These are phyloP conservation scores for Penicillium fimorum DNA, from an alignment of 495 filamentous ascomycete genomes.

Conservation along the genomic window DNA sequence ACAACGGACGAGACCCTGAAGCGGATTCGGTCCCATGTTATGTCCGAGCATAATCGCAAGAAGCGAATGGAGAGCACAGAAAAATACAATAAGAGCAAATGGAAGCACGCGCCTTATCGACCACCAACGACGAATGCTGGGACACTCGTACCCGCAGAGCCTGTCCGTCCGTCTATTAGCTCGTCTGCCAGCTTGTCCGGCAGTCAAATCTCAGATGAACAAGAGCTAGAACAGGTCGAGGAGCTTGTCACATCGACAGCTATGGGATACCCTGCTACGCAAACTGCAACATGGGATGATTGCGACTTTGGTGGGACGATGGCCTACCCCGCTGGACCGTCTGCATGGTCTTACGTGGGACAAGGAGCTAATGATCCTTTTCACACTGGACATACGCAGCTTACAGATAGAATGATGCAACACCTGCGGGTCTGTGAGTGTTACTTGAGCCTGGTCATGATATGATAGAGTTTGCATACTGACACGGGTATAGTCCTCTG, in stretches of 20 bases:
- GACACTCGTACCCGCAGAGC: constrained; percentile 14
- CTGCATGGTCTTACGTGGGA: constrained; percentile 32
- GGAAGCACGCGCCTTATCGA: constrained; percentile 44
- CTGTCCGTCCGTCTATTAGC: constrained; percentile 12
- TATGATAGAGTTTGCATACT: constrained; percentile 7
- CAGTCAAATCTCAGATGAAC: constrained; percentile 9
- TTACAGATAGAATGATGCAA: constrained; percentile 45
- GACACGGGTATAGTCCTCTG: constrained; percentile 35
- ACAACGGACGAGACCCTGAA: constrained; percentile 47
- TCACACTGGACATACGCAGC: constrained; percentile 39
- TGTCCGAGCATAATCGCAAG: constrained; percentile 53
- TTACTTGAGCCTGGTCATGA: not conserved
- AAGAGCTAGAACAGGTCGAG: constrained; percentile 15
- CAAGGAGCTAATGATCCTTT: constrained; percentile 44
- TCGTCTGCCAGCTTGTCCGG: constrained; percentile 14
- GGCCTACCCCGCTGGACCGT: constrained; percentile 11
- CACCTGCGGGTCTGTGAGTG: constrained; percentile 45
- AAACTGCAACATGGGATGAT: constrained; percentile 14
- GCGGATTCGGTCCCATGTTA: constrained; percentile 51
- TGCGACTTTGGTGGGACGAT: constrained; percentile 15
- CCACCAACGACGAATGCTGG: constrained; percentile 32
- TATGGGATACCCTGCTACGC: constrained; percentile 9
- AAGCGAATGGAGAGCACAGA: constrained; percentile 47
- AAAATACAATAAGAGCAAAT: constrained; percentile 48
- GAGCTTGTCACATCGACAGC: constrained; percentile 14